These are phyloP conservation scores for Cladosporium oxysporum DNA, from an alignment of 2,329 filamentous ascomycete genomes.

Conservation along the genomic window DNA sequence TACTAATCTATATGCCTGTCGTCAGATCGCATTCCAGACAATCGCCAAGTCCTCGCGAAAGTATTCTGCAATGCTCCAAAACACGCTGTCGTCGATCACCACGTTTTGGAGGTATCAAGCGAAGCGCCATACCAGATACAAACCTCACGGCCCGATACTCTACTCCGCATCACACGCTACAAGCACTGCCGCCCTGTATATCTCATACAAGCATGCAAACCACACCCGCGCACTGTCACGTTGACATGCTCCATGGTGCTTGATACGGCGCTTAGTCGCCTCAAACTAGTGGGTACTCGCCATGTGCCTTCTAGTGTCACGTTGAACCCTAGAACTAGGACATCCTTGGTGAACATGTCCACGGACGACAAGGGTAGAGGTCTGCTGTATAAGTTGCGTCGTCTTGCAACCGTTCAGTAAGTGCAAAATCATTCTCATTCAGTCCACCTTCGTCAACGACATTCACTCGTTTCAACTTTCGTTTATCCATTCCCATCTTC, in stretches of 20 bases:
- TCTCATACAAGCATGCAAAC: constrained; percentile 10
- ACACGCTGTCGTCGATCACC: constrained; percentile 14
- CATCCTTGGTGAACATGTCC: not conserved
- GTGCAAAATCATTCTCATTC: constrained; percentile 1
- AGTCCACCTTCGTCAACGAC: constrained; percentile 8
- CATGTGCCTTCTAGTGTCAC: not conserved
- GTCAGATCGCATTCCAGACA: not conserved
- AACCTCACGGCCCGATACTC: not conserved
- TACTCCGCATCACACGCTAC: not conserved
- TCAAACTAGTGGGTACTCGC: constrained; percentile 7
- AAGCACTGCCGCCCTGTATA: constrained; percentile 6
- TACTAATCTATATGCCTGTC: constrained; percentile 2
- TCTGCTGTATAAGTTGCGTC: constrained; percentile 4
- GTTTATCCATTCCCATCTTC: constrained; percentile 11
- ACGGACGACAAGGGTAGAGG: not conserved
- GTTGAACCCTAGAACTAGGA: not conserved
- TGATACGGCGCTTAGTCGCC: constrained; percentile 10
- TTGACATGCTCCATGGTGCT: not conserved
- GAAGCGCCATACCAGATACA: constrained; percentile 4
- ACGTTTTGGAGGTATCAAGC: not conserved
- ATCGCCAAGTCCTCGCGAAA: not conserved
- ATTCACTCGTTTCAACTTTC: constrained; percentile 16
- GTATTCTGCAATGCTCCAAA: not conserved
- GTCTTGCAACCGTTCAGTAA: not conserved
- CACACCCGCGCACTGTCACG: not conserved